These are phyloP conservation scores for Breviolum minutum DNA, from an alignment of 73 alveolate species.

Conservation along the genomic window DNA sequence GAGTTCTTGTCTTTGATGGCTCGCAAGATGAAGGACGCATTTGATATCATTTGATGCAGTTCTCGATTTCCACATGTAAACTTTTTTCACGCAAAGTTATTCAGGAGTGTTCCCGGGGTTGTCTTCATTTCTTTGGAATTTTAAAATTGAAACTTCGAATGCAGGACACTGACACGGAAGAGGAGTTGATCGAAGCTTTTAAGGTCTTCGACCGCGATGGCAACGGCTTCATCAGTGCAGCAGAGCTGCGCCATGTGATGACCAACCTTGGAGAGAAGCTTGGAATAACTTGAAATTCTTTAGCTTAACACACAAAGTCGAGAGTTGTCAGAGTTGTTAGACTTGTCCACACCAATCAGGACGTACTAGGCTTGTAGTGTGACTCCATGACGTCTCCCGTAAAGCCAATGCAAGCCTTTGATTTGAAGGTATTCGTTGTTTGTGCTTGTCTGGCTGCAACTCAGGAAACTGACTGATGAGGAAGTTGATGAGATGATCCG, in stretches of 20 bases:
- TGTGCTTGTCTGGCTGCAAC: neutral
- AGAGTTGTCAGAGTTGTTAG: no score
- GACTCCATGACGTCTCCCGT: no score
- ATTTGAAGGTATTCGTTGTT: slow-evolving; percentile 38
- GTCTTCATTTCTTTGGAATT: no score
- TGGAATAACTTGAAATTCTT: neutral
- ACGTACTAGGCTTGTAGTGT: no score
- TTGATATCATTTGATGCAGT: neutral
- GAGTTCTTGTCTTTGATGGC: slow-evolving; percentile 99
- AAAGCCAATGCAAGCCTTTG: neutral
- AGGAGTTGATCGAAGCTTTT: slow-evolving; percentile 99
- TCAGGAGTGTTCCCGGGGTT: no score
- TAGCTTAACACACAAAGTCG: no score
- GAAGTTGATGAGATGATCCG: slow-evolving; percentile 97
- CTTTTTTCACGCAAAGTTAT: neutral
- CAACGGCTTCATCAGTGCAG: slow-evolving; percentile 98
- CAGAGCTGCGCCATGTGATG: slow-evolving; percentile 98
- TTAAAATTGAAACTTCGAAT: no score
- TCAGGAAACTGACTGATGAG: slow-evolving; percentile 97
- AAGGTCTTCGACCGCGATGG: slow-evolving; percentile 99
- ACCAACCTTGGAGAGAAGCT: slow-evolving; percentile 97
- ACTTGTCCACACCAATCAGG: no score
- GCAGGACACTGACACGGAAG: slow-evolving; percentile 98
- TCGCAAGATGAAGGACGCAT: slow-evolving; percentile 98
- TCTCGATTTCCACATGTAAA: neutral